Evolutionary conservation across 129 eudicot genomes (phyloP).

Genomic region (Tagetes patula): DNA sequence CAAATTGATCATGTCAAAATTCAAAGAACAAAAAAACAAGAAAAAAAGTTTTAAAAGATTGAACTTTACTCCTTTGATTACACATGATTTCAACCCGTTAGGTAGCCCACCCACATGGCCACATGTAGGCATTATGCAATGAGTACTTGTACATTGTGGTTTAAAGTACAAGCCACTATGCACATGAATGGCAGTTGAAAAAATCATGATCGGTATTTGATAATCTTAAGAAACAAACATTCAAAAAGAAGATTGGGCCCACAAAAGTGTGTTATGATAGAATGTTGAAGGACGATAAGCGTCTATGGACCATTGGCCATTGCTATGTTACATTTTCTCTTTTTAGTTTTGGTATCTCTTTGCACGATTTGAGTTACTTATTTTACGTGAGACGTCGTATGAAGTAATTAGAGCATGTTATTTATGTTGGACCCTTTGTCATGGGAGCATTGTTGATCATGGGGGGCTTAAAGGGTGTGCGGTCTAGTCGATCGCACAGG

Average conservation of each 20-base stretch:
- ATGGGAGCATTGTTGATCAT: too few species aligned
- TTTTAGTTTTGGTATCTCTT: neutral
- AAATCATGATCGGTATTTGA: constrained; percentile 13
- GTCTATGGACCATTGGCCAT: constrained; percentile 31
- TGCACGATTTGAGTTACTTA: neutral
- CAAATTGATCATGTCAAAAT: neutral
- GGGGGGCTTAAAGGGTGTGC: too few species aligned
- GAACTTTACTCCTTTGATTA: neutral
- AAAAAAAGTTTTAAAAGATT: neutral
- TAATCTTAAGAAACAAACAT: constrained; percentile 4
- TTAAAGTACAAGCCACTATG: constrained; percentile 21
- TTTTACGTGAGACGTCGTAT: neutral
- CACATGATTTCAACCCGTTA: constrained; percentile 22
- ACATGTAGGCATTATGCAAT: constrained; percentile 18
- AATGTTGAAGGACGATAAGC: neutral
- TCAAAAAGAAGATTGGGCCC: constrained; percentile 8
- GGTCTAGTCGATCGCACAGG: too few species aligned
- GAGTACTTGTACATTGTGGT: constrained; percentile 21
- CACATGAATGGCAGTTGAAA: constrained; percentile 22
- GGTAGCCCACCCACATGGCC: constrained; percentile 36
- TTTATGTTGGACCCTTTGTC: too few species aligned
- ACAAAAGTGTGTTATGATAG: constrained; percentile 10
- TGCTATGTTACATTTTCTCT: neutral
- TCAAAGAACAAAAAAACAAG: neutral
- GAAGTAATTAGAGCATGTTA: neutral